Conservation (phyloP, 192 early-diverging fungal species). For the Coemansia erecta region DNA sequence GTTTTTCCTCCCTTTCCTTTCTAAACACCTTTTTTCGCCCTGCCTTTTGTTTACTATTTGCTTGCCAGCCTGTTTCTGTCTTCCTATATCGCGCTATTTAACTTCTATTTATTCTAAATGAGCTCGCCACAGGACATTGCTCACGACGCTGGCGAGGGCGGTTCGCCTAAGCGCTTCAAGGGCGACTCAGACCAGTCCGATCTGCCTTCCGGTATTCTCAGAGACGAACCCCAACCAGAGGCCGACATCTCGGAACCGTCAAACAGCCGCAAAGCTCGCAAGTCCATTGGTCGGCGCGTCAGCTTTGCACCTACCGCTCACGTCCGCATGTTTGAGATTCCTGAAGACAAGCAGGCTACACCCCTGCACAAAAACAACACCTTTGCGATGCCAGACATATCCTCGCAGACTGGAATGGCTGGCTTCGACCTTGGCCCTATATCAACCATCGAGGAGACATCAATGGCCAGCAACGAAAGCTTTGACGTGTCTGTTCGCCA, state of each 20-base stretch:
- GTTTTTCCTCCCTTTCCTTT: not conserved
- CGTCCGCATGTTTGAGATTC: slow-evolving; percentile 52
- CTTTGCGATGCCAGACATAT: slow-evolving; percentile 46
- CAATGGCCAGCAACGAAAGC: slow-evolving; percentile 50
- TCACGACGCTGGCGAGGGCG: not conserved
- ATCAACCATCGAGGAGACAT: slow-evolving; percentile 40
- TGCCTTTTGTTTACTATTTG: not conserved
- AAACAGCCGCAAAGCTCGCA: slow-evolving; percentile 41
- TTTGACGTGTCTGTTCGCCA: slow-evolving; percentile 53
- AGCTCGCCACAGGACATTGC: slow-evolving; percentile 2
- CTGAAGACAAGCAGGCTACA: slow-evolving; percentile 34
- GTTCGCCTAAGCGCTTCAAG: slow-evolving; percentile 14
- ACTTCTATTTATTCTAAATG: not conserved
- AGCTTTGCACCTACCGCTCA: slow-evolving; percentile 54
- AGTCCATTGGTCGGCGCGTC: slow-evolving; percentile 46
- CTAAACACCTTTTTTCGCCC: not conserved
- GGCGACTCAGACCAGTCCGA: slow-evolving; percentile 12
- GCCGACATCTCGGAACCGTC: not conserved
- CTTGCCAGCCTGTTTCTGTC: not conserved
- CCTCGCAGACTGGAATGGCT: slow-evolving; percentile 43
- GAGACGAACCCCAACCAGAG: slow-evolving; percentile 15
- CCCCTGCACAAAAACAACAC: slow-evolving; percentile 16
- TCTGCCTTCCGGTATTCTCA: slow-evolving; percentile 28
- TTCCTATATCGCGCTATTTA: not conserved
- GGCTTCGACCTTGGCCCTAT: slow-evolving; percentile 43